Base-by-base conservation (phyloP, 495 filamentous ascomycete genomes). In the Lepidopterella palustris region DNA sequence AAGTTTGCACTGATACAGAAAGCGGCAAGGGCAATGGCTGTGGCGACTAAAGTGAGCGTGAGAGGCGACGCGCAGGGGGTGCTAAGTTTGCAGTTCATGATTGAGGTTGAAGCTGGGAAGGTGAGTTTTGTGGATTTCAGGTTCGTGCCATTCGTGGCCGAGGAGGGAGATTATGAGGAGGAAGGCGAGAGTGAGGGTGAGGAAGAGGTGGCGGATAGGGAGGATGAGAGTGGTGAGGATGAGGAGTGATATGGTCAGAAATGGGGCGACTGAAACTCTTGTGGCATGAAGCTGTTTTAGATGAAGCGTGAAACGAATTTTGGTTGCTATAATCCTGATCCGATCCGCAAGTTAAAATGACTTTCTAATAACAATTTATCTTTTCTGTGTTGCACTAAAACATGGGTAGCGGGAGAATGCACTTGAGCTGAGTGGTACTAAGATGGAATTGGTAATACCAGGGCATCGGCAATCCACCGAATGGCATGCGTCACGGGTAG, bases 31-130 rank as follows among this genome's bases (percentile, higher is more conserved):
- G 93, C 93, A 3, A 97, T 98, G 95, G 84, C 83, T 28, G 82
- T 89, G 45, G 90, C 93, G 23, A 89, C 80, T 56, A 98, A 97
- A 72, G 92, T 97, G 24, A 96, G 91, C 69, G 82, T 98, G 58
- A 78, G 93, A 5, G 84, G 88, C 5, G 93, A 98, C 76, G 77
- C 80, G 10, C 86, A 90, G 71, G 93, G 93, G 0, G 92, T 97
- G 15, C 72, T 98, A 60, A 97, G 89, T 71, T 75, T 97, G 68
- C 93, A 98, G 72, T 96, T 98, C 65, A 95, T 98, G 90, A 85
- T 98, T 31, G 90, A 96, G 70, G 73, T 87, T 13, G 83, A 86
- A 58, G 81, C 82, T 55, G 74, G 72, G 10, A 60, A 68, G 23
- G 77, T 85, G 3, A 85, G 79, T 62, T 92, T 91, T 76, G 83